Percentiles rank a stretch among this genome's conserved stretches.
Evolutionary conservation across 257 asterid species (phyloP).

Genomic region (Mentha longifolia): DNA sequence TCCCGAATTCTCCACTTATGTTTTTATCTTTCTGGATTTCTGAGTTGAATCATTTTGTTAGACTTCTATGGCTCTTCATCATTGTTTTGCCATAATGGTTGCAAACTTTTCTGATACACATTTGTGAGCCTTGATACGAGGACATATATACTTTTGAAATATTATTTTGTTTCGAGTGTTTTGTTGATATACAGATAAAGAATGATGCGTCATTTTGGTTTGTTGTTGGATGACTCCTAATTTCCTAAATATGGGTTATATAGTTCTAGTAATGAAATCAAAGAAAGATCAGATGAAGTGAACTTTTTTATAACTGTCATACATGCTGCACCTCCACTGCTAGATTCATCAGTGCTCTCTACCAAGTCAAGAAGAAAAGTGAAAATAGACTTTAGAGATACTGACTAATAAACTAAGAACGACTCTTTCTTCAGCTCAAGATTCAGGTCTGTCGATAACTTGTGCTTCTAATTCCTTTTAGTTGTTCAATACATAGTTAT

Average conservation of each 20-base stretch:
- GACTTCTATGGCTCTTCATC: constrained; percentile 9
- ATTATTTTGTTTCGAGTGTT: background rate
- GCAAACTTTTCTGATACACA: background rate
- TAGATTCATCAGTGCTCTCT: background rate
- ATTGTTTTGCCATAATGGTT: background rate
- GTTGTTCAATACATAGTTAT: background rate
- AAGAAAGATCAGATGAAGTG: background rate
- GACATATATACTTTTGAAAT: no score
- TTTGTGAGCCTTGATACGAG: background rate
- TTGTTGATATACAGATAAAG: background rate
- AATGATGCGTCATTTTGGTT: background rate
- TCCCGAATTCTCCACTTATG: constrained; percentile 16
- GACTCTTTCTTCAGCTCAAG: background rate
- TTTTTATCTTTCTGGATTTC: constrained; percentile 17
- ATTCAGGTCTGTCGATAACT: constrained; percentile 6
- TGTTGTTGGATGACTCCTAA: background rate
- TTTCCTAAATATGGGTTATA: background rate
- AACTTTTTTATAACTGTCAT: background rate
- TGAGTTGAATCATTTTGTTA: constrained; percentile 15
- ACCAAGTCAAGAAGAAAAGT: background rate
- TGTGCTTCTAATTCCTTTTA: background rate
- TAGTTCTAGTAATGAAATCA: background rate
- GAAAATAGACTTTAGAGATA: background rate
- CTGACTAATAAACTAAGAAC: background rate
- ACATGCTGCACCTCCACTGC: constrained; percentile 10